Base-by-base conservation (phyloP, 78 protist species). In the Trichosphaerium sp. region DNA sequence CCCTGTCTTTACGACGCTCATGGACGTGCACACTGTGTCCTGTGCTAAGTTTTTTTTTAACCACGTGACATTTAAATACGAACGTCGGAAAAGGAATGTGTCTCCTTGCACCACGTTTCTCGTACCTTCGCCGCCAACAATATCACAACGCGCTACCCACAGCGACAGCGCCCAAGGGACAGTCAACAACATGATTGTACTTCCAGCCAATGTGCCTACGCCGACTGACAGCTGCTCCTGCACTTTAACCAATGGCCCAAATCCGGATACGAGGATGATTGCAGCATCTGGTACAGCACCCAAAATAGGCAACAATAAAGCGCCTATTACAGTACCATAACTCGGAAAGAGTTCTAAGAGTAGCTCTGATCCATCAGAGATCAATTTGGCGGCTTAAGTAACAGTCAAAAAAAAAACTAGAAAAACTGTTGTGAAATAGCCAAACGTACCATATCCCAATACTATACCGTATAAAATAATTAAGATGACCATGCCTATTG, bases 271-370 rank as follows among this genome's bases (percentile, higher is more conserved):
- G 11, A 89, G 69, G 14, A 89, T 72, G 41, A 89, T 89, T 38
- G 74, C 75, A 14, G 85, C 90, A 42, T 90, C 95, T 6, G 95
- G 95, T 54, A 87, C 80, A 4, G 95, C 95, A 0, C 92, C 90
- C 1, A 88, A 25, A n/a, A 88, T 31, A 56, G 94, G 94, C 5
- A 88, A 75, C 12, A 88, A 66, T 0, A 88, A 31, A 21, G 78
- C 59, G 62, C 94, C 94, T 21, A 88, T 79, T 4, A 37, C 18
- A 32, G 12, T 1, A 35, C 37, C 3, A 8, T 14, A 21, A 80
- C 43, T 2, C 70, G 39, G 21, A 80, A 75, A n/a, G n/a, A n/a
- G n/a, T n/a, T n/a, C n/a, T n/a, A n/a, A n/a, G 42, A 88, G 51
- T 11, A 84, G 59, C 68, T 88, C 93, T 26, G 69, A 42, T 26